Evolutionary conservation across 2,329 filamentous ascomycete genomes (phyloP).

Genomic region (Penicillium frequentans): DNA sequence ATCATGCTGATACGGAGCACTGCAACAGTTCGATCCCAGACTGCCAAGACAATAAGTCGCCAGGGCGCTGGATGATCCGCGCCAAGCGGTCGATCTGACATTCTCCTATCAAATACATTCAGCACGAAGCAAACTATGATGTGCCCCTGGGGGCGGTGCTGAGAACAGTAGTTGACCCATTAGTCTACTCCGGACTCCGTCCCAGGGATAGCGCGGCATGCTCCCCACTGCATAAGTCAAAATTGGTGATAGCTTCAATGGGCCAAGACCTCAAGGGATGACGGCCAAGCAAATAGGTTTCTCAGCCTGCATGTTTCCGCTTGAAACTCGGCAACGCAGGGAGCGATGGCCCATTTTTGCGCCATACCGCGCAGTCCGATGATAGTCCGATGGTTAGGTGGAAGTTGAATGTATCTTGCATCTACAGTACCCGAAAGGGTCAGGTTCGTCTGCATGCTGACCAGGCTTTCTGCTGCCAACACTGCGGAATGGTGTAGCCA

Average conservation of each 20-base stretch:
- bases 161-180: not conserved
- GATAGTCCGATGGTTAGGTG: not conserved
- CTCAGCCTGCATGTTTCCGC: not conserved
- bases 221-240: not conserved
- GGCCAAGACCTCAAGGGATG: slow-evolving; percentile 16
- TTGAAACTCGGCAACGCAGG: not conserved
- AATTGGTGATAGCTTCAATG: not conserved
- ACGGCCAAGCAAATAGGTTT: slow-evolving; percentile 8
- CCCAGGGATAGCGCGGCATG: not conserved
- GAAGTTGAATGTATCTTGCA: not conserved
- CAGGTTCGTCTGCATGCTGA: not conserved
- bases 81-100: slow-evolving; percentile 18
- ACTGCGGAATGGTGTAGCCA: not conserved
- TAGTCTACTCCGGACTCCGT: not conserved
- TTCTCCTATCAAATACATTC: not conserved
- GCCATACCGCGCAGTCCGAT: not conserved
- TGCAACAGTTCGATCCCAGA: not conserved
- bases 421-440: not conserved
- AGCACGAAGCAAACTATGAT: not conserved
- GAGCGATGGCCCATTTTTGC: not conserved
- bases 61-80: slow-evolving; percentile 12
- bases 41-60: slow-evolving; percentile 17
- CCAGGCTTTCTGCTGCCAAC: not conserved
- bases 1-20: not conserved
- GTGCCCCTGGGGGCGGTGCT: not conserved